Conservation (phyloP, 208 protist species). For the Porcisia hertigi region DNA sequence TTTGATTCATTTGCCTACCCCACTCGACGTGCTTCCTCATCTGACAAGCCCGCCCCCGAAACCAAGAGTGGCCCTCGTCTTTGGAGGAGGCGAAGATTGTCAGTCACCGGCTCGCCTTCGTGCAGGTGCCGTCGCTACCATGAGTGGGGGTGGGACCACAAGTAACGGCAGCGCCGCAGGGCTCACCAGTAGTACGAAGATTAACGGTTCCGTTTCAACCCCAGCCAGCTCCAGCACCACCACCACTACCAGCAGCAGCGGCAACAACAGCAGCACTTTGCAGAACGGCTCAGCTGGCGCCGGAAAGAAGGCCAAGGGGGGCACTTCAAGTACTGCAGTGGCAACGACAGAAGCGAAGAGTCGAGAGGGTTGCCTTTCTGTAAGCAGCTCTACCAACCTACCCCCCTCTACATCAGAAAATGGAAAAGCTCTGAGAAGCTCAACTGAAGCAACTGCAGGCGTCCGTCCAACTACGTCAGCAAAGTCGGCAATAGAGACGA, state of each 20-base stretch:
- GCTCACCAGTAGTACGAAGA: slow-evolving; percentile 4
- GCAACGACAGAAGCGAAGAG: neutral
- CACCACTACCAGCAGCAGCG: neutral
- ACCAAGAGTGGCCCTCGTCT: neutral
- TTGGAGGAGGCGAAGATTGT: neutral
- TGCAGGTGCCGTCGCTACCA: neutral
- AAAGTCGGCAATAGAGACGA: neutral
- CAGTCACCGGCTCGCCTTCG: neutral
- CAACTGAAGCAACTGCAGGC: neutral
- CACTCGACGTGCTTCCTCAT: neutral
- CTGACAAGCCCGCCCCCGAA: neutral
- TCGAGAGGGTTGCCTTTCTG: neutral
- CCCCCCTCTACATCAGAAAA: neutral
- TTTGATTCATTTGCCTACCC: slow-evolving; percentile 11
- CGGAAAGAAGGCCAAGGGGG: neutral
- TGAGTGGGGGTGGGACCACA: slow-evolving; percentile 3
- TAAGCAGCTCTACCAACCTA: neutral
- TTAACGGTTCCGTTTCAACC: slow-evolving; percentile 1
- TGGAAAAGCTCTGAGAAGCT: neutral
- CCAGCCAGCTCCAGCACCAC: no score
- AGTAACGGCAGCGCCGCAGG: neutral
- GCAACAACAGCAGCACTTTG: neutral
- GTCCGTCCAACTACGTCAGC: neutral
- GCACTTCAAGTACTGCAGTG: neutral
- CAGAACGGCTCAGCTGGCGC: neutral